phyloP scores from a whole-genome alignment of 1,284 basidiomycete species.

The Ceratobasidium papillatum region DNA sequence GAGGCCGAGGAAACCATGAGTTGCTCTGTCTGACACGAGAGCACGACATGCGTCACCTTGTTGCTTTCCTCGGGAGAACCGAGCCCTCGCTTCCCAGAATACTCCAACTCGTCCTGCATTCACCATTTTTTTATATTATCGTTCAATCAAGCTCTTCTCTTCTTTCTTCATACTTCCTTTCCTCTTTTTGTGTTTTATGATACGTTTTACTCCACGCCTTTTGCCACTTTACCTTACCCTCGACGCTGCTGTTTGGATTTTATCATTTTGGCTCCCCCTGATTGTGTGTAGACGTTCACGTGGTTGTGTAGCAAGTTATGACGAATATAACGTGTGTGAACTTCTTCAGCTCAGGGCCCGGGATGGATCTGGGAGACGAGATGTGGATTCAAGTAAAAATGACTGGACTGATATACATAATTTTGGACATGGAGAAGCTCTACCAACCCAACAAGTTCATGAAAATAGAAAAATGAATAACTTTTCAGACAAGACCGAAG shows the following conservation, averaged over 20 bases:
- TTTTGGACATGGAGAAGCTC: neutral
- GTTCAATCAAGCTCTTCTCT: neutral
- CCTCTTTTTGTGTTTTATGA: neutral
- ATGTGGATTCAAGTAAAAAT: too few species aligned
- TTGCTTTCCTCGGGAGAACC: slow-evolving; percentile 8
- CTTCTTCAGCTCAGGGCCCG: neutral
- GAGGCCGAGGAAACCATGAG: neutral
- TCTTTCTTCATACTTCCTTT: neutral
- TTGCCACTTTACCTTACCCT: neutral
- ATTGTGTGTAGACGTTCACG: slow-evolving; percentile 9
- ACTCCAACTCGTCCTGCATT: neutral
- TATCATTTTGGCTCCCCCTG: neutral
- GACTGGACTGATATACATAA: neutral
- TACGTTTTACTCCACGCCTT: neutral
- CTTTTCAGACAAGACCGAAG: neutral
- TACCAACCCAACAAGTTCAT: neutral
- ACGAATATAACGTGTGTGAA: slow-evolving; percentile 29
- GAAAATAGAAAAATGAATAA: neutral
- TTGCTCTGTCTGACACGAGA: neutral
- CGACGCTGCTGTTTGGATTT: neutral
- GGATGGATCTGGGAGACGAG: slow-evolving; percentile 1
- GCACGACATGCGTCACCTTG: neutral
- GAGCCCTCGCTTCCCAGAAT: neutral
- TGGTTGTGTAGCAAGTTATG: slow-evolving; percentile 1
- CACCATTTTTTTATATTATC: slow-evolving; percentile 10